These are phyloP conservation scores for Sclerotinia glacialis DNA, from an alignment of 2,329 filamentous ascomycete genomes.

Conservation along the genomic window DNA sequence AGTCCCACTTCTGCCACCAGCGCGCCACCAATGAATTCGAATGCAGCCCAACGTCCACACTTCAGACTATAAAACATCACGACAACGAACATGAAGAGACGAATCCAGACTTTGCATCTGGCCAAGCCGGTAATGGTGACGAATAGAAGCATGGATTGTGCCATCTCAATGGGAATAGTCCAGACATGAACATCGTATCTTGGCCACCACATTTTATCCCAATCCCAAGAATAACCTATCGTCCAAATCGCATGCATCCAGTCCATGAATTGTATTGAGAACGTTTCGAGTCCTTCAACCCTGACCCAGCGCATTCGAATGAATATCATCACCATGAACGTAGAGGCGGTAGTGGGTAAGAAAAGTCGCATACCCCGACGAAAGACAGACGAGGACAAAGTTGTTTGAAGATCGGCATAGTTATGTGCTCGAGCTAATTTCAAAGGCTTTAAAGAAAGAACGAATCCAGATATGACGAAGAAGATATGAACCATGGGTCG, in stretches of 20 bases:
- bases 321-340: conserved; percentile 21
- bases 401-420: conserved; percentile 41
- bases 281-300: not conserved
- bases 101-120: conserved; percentile 31
- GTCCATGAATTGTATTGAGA: conserved; percentile 10
- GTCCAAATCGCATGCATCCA: conserved; percentile 20
- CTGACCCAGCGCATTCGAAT: conserved; percentile 4
- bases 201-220: conserved; percentile 21
- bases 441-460: conserved; percentile 47
- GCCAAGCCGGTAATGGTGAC: conserved; percentile 33
- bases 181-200: conserved; percentile 28
- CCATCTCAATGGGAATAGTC: conserved; percentile 39
- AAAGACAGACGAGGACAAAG: conserved; percentile 48
- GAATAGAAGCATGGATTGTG: conserved; percentile 37
- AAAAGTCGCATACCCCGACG: conserved; percentile 49
- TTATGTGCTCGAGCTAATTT: conserved; percentile 43
- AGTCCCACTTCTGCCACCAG: conserved; percentile 47
- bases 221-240: conserved; percentile 22
- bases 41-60: conserved; percentile 31
- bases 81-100: conserved; percentile 29
- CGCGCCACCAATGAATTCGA: conserved; percentile 49
- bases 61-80: conserved; percentile 35
- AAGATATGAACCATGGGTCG: conserved; percentile 52
- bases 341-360: conserved; percentile 38
- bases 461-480: conserved; percentile 52